phyloP scores from a whole-genome alignment of 2,329 filamentous ascomycete genomes.

The Monilinia vaccinii-corymbosi region DNA sequence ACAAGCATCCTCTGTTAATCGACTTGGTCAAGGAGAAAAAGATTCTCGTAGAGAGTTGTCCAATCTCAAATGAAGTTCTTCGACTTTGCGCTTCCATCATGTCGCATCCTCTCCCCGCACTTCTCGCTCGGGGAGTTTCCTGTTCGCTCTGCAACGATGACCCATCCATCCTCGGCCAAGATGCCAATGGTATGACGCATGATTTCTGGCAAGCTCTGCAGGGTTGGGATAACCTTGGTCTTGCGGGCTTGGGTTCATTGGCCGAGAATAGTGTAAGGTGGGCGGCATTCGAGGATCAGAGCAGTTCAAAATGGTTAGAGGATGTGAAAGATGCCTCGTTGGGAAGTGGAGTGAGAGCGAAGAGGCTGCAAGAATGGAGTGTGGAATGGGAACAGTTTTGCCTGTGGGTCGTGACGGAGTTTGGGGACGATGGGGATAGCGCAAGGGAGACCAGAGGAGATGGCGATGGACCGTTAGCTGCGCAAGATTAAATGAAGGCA shows the following conservation, averaged over 20 bases:
- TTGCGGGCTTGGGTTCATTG: constrained; percentile 76
- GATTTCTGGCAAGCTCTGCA: constrained; percentile 93
- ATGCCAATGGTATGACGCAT: constrained; percentile 72
- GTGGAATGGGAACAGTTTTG: constrained; percentile 84
- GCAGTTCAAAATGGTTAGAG: constrained; percentile 57
- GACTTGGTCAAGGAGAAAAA: constrained; percentile 83
- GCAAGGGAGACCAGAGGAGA: constrained; percentile 16
- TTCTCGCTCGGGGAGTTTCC: constrained; percentile 75
- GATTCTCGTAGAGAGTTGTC: constrained; percentile 83
- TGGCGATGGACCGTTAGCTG: constrained; percentile 15
- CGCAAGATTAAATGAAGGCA: constrained; percentile 12
- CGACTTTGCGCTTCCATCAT: constrained; percentile 68
- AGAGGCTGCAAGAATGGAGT: constrained; percentile 69
- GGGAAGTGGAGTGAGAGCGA: constrained; percentile 61
- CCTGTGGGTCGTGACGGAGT: constrained; percentile 79
- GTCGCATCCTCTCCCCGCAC: constrained; percentile 71
- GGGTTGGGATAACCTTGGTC: constrained; percentile 82
- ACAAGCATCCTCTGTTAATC: constrained; percentile 82
- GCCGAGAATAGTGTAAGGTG: constrained; percentile 90
- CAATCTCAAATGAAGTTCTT: constrained; percentile 82
- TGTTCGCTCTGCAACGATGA: constrained; percentile 87
- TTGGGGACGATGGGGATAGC: constrained; percentile 36
- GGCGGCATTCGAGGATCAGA: constrained; percentile 80
- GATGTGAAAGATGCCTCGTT: constrained; percentile 66
- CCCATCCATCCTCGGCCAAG: constrained; percentile 79